A percentile compares a stretch with the other conserved stretches of the same genome.
Conservation (phyloP, 371 early-diverging fungal species). For the Dichotomocladium elegans region DNA sequence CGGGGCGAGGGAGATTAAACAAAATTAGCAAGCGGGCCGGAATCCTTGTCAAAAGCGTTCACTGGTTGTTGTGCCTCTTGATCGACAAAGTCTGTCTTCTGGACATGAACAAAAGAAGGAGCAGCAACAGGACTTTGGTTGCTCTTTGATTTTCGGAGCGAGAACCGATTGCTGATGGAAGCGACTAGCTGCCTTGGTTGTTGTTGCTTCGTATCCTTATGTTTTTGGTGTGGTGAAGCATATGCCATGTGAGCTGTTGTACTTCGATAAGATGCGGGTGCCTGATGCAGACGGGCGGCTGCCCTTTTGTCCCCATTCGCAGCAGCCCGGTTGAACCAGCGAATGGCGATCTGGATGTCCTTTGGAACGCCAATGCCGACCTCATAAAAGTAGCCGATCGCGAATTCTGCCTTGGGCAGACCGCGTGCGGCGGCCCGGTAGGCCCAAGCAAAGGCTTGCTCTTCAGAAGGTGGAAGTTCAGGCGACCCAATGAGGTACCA, state of each 20-base stretch:
- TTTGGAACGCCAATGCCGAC: constrained; percentile 75
- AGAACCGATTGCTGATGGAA: too few species aligned
- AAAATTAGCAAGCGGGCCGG: neutral
- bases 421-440: constrained; percentile 69
- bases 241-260: too few species aligned
- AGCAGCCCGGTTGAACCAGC: constrained; percentile 65
- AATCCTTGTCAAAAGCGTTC: neutral
- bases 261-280: constrained; percentile 2
- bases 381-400: constrained; percentile 92
- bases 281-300: constrained; percentile 20
- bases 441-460: constrained; percentile 90
- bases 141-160: too few species aligned
- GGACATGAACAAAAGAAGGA: neutral
- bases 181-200: too few species aligned
- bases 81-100: neutral
- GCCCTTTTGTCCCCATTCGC: constrained; percentile 43
- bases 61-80: neutral
- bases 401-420: constrained; percentile 88
- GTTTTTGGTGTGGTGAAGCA: too few species aligned
- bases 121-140: too few species aligned
- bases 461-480: constrained; percentile 72
- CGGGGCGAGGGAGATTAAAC: too few species aligned
- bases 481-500: constrained; percentile 95
- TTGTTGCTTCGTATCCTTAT: too few species aligned
- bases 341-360: constrained; percentile 65